phyloP scores from a whole-genome alignment of 2,329 filamentous ascomycete genomes.

The Apiospora arundinis region DNA sequence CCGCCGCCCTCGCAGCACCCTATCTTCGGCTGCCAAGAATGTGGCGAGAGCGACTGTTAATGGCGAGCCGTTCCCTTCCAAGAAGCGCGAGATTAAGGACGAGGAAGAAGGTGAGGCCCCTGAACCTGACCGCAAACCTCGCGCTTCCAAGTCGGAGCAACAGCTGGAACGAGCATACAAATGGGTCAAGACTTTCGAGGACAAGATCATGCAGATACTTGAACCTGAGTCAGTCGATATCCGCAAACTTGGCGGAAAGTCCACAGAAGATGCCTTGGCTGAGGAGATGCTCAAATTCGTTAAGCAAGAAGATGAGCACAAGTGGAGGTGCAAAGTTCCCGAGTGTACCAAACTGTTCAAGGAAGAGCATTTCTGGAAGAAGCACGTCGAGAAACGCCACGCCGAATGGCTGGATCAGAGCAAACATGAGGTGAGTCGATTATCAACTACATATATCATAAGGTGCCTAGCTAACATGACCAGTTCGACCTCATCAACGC shows the following conservation, averaged over 20 bases:
- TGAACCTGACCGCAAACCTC: constrained; percentile 73
- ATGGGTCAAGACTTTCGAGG: constrained; percentile 98
- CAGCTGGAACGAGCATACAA: constrained; percentile 95
- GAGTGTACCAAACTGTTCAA: constrained; percentile 98
- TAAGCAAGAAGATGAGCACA: constrained; percentile 97
- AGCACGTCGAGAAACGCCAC: constrained; percentile 97
- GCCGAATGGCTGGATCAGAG: constrained; percentile 83
- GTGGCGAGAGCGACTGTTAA: constrained; percentile 85
- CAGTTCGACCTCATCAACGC: constrained; percentile 90
- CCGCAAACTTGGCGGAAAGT: constrained; percentile 88
- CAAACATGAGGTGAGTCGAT: constrained; percentile 76
- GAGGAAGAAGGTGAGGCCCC: constrained; percentile 69
- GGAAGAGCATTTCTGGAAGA: constrained; percentile 95
- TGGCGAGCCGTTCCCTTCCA: constrained; percentile 83
- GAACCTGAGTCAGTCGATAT: constrained; percentile 89
- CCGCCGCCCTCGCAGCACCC: constrained; percentile 83
- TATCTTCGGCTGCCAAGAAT: constrained; percentile 82
- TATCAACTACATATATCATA: background rate
- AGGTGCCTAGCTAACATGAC: constrained; percentile 40
- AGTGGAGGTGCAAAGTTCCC: constrained; percentile 94
- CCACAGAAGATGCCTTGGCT: constrained; percentile 82
- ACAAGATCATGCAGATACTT: constrained; percentile 91
- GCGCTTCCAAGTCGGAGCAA: constrained; percentile 81
- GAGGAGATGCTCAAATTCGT: constrained; percentile 88
- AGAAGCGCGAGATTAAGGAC: constrained; percentile 72